Evolutionary conservation across 208 protist species (phyloP).

Genomic region (Acanthamoeba sp.): DNA sequence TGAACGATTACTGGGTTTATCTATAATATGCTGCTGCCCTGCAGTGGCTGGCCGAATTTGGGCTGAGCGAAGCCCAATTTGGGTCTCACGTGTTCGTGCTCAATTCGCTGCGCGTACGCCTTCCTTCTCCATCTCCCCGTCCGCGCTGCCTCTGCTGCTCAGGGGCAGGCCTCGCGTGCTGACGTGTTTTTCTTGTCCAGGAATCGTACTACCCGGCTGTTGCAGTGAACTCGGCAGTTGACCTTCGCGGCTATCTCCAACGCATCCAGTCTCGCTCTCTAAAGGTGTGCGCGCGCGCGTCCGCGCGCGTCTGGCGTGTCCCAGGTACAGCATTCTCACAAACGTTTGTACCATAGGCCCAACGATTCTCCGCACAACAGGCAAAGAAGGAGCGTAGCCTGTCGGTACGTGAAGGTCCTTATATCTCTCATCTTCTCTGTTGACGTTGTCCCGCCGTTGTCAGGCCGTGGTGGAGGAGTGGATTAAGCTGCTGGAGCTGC

Average conservation of each 20-base stretch:
- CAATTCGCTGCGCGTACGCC: background rate
- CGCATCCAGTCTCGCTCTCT: background rate
- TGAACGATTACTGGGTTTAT: background rate
- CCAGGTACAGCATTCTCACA: too few relatives aligned
- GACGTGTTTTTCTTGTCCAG: background rate
- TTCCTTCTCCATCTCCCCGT: background rate
- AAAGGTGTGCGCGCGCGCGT: background rate
- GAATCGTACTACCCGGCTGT: background rate
- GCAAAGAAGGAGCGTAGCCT: background rate
- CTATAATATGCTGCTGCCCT: too few relatives aligned
- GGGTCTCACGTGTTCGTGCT: background rate
- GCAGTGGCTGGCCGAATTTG: background rate
- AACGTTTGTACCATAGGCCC: background rate
- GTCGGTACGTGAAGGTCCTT: background rate
- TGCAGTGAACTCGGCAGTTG: background rate
- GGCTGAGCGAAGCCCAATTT: background rate
- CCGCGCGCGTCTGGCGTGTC: too few relatives aligned
- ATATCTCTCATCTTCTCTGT: background rate
- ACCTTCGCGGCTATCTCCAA: background rate
- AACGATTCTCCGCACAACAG: too few relatives aligned
- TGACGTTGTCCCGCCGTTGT: background rate
- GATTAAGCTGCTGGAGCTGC: background rate
- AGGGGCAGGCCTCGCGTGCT: background rate
- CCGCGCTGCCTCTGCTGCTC: background rate
- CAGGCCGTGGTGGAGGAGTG: background rate